Conservation (phyloP, 2,329 filamentous ascomycete genomes). For the Stachybotrys chartarum region DNA sequence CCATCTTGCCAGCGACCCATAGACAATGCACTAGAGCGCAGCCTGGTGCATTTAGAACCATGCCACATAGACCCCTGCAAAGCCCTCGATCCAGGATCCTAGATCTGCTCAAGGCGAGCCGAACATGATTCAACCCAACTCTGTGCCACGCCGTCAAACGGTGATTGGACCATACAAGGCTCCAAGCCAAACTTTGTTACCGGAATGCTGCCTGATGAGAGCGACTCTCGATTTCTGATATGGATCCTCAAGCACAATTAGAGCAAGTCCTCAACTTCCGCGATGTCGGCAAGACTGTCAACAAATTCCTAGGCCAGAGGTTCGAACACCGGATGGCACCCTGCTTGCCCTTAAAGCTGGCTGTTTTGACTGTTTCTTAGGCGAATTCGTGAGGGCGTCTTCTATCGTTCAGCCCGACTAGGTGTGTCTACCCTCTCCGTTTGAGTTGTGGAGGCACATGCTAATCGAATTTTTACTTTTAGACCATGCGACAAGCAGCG, state of each 20-base stretch:
- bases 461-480: neutral
- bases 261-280: conserved; percentile 61
- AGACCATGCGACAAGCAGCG: conserved; percentile 65
- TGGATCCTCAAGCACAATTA: conserved; percentile 5
- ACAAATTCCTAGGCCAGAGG: conserved; percentile 48
- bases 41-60: too few relatives aligned
- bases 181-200: too few relatives aligned
- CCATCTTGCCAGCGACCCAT: too few relatives aligned
- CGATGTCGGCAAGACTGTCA: conserved; percentile 65
- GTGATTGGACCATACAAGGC: too few relatives aligned
- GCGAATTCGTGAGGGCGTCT: conserved; percentile 50
- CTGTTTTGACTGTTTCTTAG: conserved; percentile 15
- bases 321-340: conserved; percentile 22
- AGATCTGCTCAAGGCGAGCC: too few relatives aligned
- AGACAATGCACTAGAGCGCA: too few relatives aligned
- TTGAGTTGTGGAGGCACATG: too few relatives aligned
- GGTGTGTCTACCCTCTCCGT: conserved; percentile 23
- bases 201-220: too few relatives aligned
- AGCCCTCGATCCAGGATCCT: too few relatives aligned
- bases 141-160: too few relatives aligned
- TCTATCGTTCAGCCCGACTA: conserved; percentile 63
- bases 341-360: neutral
- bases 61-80: too few relatives aligned
- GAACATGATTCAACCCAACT: too few relatives aligned
- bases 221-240: neutral